Percentiles rank a stretch among this genome's conserved stretches.
Evolutionary conservation across 2,329 filamentous ascomycete genomes (phyloP).

Genomic region (Periconia macrospinosa): DNA sequence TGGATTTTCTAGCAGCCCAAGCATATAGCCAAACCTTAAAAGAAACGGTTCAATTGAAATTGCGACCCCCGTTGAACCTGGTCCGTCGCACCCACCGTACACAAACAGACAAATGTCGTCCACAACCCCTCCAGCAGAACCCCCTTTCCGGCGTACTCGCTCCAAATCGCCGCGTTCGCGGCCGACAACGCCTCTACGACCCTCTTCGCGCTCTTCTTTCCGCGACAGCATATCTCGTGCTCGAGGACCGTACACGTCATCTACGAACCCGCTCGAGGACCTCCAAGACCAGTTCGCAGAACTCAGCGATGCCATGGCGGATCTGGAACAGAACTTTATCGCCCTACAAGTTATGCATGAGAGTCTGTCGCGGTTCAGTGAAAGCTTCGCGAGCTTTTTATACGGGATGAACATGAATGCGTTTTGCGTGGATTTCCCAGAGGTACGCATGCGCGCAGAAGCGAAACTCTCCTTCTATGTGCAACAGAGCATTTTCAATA

Average conservation of each 20-base stretch:
- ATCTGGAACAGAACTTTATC: conserved; percentile 96
- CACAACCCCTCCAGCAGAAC: conserved; percentile 17
- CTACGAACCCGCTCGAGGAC: conserved; percentile 71
- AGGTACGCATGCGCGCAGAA: conserved; percentile 57
- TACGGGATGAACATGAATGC: conserved; percentile 99
- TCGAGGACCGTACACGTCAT: conserved; percentile 52
- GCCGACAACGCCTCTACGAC: conserved; percentile 88
- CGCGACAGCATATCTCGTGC: conserved; percentile 55
- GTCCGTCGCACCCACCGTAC: not conserved
- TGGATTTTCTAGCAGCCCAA: not conserved
- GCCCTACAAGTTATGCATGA: conserved; percentile 97
- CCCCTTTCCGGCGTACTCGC: conserved; percentile 51
- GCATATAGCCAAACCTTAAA: not conserved
- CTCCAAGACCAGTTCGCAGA: conserved; percentile 93
- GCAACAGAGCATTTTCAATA: not conserved
- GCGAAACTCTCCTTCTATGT: not conserved
- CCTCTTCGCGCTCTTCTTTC: conserved; percentile 85
- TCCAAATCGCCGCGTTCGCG: conserved; percentile 65
- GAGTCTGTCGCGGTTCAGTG: conserved; percentile 87
- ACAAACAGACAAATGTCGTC: conserved; percentile 18
- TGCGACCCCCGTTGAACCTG: too few relatives aligned
- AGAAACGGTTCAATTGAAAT: not conserved
- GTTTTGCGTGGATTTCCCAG: conserved; percentile 96
- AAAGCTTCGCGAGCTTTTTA: conserved; percentile 92
- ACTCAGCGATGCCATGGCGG: conserved; percentile 89